Evolutionary conservation across 1,139 yeast species (phyloP).

Genomic region (Kazachstania sp.): DNA sequence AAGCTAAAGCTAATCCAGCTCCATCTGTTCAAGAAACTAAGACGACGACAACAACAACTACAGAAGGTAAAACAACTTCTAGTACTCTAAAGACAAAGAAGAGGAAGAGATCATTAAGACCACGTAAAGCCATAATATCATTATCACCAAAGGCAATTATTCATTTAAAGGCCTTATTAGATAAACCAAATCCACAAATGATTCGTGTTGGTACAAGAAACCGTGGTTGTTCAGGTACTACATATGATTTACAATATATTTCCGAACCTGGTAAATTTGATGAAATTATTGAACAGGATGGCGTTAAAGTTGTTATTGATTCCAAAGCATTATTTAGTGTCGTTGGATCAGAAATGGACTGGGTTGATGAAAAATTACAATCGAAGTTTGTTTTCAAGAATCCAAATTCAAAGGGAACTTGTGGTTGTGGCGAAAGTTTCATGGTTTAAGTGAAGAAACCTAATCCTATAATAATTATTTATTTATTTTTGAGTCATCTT

Average conservation of each 20-base stretch:
- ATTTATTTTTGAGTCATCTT: background rate
- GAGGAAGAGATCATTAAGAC: slow-evolving; percentile 61
- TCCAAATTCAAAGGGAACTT: slow-evolving; percentile 94
- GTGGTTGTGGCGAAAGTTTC: slow-evolving; percentile 98
- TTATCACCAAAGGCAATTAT: slow-evolving; percentile 63
- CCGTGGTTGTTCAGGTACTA: slow-evolving; percentile 92
- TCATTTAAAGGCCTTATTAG: slow-evolving; percentile 58
- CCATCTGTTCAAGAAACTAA: slow-evolving; percentile 12
- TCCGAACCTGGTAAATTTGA: slow-evolving; percentile 86
- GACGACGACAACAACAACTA: background rate
- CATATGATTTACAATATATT: slow-evolving; percentile 86
- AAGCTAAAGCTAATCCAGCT: slow-evolving; percentile 1
- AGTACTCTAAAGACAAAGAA: slow-evolving; percentile 32
- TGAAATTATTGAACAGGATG: slow-evolving; percentile 86
- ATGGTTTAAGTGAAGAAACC: slow-evolving; percentile 63
- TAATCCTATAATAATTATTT: background rate
- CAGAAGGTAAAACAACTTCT: background rate
- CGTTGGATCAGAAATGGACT: slow-evolving; percentile 97
- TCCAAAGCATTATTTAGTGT: slow-evolving; percentile 92
- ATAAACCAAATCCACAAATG: slow-evolving; percentile 79
- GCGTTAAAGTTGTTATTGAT: slow-evolving; percentile 85
- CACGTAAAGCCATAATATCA: slow-evolving; percentile 82
- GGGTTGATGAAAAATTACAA: slow-evolving; percentile 87
- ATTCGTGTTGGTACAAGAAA: slow-evolving; percentile 91
- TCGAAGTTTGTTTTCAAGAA: slow-evolving; percentile 86